A percentile compares a stretch with the other conserved stretches of the same genome.
Conservation (phyloP, 2,329 filamentous ascomycete species). For the Ilyonectria mors-panacis region DNA sequence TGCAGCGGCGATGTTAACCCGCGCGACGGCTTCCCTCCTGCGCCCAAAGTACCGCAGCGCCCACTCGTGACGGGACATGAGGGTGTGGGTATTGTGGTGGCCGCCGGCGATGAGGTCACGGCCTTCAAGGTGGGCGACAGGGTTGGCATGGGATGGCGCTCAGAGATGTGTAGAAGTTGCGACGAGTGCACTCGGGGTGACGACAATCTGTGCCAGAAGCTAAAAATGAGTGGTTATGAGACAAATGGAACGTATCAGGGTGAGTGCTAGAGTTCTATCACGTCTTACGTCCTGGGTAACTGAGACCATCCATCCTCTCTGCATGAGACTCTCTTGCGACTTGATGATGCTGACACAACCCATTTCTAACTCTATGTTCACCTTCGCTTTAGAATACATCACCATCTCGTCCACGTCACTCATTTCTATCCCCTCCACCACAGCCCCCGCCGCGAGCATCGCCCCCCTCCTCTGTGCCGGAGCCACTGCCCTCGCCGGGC, state of each 20-base stretch:
- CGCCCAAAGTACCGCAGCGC: background rate
- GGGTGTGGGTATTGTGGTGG: background rate
- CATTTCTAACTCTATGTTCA: background rate
- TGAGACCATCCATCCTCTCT: too few relatives aligned
- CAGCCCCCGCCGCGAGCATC: background rate
- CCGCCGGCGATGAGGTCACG: background rate
- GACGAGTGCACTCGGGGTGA: background rate
- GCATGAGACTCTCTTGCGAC: too few relatives aligned
- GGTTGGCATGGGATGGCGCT: background rate
- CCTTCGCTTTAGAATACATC: background rate
- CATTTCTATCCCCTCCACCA: background rate
- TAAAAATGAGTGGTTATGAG: background rate
- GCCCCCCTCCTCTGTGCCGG: background rate
- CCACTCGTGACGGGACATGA: background rate
- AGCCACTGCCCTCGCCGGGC: background rate
- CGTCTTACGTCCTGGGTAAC: too few relatives aligned
- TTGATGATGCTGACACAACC: too few relatives aligned
- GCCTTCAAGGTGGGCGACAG: background rate
- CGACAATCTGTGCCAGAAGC: background rate
- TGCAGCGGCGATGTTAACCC: background rate
- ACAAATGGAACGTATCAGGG: background rate
- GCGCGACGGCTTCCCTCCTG: background rate
- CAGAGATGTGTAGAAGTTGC: background rate
- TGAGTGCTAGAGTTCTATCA: background rate
- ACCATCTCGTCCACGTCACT: background rate